Evolutionary conservation across 2,329 filamentous ascomycete genomes (phyloP).

Genomic region (Fusarium albosuccineum): DNA sequence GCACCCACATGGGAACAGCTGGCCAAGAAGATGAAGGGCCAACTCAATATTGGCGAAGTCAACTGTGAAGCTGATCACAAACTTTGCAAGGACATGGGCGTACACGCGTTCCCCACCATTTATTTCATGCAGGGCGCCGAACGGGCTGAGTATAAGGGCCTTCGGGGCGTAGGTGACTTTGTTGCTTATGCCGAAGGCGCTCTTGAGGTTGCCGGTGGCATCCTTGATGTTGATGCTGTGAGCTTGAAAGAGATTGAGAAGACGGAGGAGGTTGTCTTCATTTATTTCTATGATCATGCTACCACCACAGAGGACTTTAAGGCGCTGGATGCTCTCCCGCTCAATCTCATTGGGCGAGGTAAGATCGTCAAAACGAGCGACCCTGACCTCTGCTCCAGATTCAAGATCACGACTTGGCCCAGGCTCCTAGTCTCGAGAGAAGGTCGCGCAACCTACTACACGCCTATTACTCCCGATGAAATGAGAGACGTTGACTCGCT

Average conservation of each 20-base stretch:
- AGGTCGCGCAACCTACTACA: conserved; percentile 91
- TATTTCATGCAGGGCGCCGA: conserved; percentile 94
- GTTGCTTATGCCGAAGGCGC: conserved; percentile 89
- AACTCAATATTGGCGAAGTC: conserved; percentile 93
- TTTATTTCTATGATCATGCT: conserved; percentile 98
- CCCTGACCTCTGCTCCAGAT: conserved; percentile 79
- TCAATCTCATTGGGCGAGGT: conserved; percentile 91
- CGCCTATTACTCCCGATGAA: conserved; percentile 85
- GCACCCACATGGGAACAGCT: conserved; percentile 91
- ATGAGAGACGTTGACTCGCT: conserved; percentile 89
- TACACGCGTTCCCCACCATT: conserved; percentile 87
- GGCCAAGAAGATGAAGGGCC: conserved; percentile 89
- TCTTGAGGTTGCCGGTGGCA: conserved; percentile 79
- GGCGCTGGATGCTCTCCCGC: conserved; percentile 86
- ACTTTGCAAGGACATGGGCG: conserved; percentile 91
- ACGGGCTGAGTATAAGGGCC: conserved; percentile 90
- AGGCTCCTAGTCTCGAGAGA: conserved; percentile 90
- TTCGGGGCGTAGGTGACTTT: conserved; percentile 92
- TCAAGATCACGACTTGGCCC: conserved; percentile 98
- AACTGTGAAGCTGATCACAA: conserved; percentile 89
- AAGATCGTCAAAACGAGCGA: conserved; percentile 94
- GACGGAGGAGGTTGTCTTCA: conserved; percentile 94
- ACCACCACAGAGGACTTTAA: conserved; percentile 93
- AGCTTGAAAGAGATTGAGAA: conserved; percentile 86
- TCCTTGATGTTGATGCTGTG: conserved; percentile 83